Evolutionary conservation across 2,329 filamentous ascomycete genomes (phyloP).

Genomic region (Penicillium italicum): DNA sequence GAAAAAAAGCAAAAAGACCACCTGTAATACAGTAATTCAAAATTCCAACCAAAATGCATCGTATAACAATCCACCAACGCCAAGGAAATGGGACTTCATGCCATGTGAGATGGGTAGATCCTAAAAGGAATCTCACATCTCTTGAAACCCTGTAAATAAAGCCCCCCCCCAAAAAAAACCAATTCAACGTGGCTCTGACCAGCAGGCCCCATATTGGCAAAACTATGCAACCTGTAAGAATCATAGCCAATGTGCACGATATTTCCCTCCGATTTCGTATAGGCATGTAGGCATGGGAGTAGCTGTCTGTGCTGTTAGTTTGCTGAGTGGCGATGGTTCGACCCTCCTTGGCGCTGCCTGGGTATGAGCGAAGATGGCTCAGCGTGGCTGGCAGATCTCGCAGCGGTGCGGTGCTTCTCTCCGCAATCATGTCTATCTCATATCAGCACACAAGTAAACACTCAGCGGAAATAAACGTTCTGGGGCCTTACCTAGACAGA

Average conservation of each 20-base stretch:
- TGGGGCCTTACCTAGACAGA: constrained; percentile 12
- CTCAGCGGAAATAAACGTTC: background rate
- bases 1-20: background rate
- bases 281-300: background rate
- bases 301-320: background rate
- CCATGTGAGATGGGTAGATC: background rate
- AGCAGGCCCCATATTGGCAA: background rate
- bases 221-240: background rate
- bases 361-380: background rate
- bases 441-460: background rate
- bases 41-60: constrained; percentile 7
- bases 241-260: background rate
- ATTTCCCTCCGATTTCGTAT: background rate
- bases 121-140: background rate
- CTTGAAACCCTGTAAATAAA: background rate
- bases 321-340: background rate
- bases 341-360: background rate
- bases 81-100: background rate
- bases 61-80: constrained; percentile 1
- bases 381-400: background rate
- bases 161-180: background rate
- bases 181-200: background rate
- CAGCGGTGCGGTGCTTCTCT: background rate
- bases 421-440: background rate
- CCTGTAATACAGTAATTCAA: background rate